These are phyloP conservation scores for Wickerhamiella sergipiensis DNA, from an alignment of 805 yeast genomes.

Conservation along the genomic window DNA sequence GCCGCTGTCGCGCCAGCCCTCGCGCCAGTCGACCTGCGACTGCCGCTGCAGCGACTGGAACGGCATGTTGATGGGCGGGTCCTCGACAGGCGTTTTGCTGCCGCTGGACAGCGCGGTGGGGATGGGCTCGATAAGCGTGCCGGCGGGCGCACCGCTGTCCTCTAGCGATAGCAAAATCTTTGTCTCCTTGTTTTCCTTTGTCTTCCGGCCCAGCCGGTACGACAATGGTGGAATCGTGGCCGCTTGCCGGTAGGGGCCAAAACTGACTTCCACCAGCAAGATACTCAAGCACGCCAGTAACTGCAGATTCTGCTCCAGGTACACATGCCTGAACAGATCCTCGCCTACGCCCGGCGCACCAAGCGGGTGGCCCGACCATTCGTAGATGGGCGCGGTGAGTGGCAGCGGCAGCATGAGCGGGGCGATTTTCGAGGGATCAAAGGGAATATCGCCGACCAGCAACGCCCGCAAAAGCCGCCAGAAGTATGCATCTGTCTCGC, in stretches of 20 bases:
- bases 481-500: slow-evolving; percentile 50
- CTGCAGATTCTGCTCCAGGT: slow-evolving; percentile 53
- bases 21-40: background rate
- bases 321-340: slow-evolving; percentile 50
- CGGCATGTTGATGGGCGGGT: background rate
- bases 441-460: slow-evolving; percentile 17
- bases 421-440: background rate
- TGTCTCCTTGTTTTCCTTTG: background rate
- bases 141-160: background rate
- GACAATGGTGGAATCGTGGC: background rate
- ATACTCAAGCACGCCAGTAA: slow-evolving; percentile 25
- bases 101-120: background rate
- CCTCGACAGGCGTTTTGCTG: background rate
- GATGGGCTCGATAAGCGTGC: background rate
- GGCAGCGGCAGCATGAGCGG: background rate
- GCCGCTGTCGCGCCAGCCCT: background rate
- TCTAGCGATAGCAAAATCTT: background rate
- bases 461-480: slow-evolving; percentile 37
- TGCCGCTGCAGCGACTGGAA: background rate
- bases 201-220: background rate
- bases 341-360: slow-evolving; percentile 56
- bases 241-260: background rate
- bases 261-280: background rate
- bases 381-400: slow-evolving; percentile 6
- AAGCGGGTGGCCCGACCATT: slow-evolving; percentile 74